These are phyloP conservation scores for Alnus glutinosa DNA, from an alignment of 306 rosid species.

Conservation along the genomic window DNA sequence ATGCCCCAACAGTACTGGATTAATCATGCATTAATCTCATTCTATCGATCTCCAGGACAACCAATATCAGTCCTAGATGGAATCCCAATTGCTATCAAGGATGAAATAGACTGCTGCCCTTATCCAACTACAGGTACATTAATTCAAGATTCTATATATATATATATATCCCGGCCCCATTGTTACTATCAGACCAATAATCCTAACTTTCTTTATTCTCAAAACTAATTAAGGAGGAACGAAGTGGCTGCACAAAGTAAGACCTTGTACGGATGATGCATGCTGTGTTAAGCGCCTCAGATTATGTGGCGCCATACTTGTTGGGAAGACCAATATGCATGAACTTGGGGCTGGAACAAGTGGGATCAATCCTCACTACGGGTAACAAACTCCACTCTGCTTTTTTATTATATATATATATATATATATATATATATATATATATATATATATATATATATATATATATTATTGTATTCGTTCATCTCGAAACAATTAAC, in stretches of 20 bases:
- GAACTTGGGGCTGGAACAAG: conserved; percentile 97
- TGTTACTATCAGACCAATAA: too few relatives aligned
- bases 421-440: not conserved
- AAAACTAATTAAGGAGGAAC: conserved; percentile 57
- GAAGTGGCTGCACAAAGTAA: conserved; percentile 80
- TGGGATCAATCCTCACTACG: conserved; percentile 92
- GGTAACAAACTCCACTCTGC: conserved; percentile 34
- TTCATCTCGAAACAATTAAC: not conserved
- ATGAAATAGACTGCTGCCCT: conserved; percentile 91
- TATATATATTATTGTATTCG: not conserved
- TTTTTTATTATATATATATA: not conserved
- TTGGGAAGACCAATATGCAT: conserved; percentile 97
- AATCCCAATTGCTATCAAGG: conserved; percentile 82
- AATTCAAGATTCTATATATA: not conserved
- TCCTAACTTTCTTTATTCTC: too few relatives aligned
- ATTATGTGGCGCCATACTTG: conserved; percentile 74
- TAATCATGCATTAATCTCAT: too few relatives aligned
- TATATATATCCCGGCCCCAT: too few relatives aligned
- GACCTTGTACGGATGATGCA: conserved; percentile 74
- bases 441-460: not conserved
- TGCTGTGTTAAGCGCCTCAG: conserved; percentile 76
- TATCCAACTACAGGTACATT: conserved; percentile 86
- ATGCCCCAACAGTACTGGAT: too few relatives aligned
- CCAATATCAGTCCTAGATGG: conserved; percentile 82
- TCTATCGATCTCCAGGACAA: not conserved